A percentile compares a stretch with the other conserved stretches of the same genome.
Conservation (phyloP, 768 basidiomycete genomes). For the Leccinellum albellum region DNA sequence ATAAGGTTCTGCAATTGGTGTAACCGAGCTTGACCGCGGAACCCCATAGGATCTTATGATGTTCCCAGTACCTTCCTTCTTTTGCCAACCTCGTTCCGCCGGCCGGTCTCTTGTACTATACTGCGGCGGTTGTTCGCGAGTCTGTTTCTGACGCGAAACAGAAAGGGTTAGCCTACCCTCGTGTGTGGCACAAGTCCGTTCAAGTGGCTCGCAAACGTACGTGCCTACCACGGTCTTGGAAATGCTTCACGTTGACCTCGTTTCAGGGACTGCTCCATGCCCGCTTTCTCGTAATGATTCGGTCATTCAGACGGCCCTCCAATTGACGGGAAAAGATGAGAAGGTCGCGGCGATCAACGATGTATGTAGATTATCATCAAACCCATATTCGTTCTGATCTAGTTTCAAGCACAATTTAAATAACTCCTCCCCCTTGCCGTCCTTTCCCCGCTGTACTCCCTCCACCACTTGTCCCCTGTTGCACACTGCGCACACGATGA, state of each 20-base stretch:
- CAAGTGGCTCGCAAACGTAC: constrained; percentile 6
- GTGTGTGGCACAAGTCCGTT: constrained; percentile 4
- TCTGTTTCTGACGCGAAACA: constrained; percentile 7
- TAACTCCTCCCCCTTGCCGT: constrained; percentile 18
- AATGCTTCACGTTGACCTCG: constrained; percentile 18
- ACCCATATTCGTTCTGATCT: constrained; percentile 31
- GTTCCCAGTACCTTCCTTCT: constrained; percentile 4
- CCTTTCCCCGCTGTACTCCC: constrained; percentile 4
- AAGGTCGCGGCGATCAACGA: constrained; percentile 36
- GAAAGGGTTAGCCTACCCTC: neutral
- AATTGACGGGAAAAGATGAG: constrained; percentile 27
- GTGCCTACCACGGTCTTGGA: constrained; percentile 8
- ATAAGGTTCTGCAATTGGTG: neutral
- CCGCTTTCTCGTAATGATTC: constrained; percentile 34
- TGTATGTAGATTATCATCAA: constrained; percentile 36
- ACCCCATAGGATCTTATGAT: neutral
- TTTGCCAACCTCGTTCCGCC: neutral
- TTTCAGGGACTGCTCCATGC: constrained; percentile 25
- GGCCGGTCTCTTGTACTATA: neutral
- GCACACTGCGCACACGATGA: neutral
- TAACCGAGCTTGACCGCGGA: neutral
- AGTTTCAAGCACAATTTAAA: constrained; percentile 26
- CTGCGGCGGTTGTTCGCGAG: neutral
- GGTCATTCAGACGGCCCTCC: constrained; percentile 30
- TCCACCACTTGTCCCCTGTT: neutral